Evolutionary conservation across 1,139 yeast species (phyloP), one percentile per base, ranked within the genome.

Genomic region (Nakaseomyces delphensis): DNA sequence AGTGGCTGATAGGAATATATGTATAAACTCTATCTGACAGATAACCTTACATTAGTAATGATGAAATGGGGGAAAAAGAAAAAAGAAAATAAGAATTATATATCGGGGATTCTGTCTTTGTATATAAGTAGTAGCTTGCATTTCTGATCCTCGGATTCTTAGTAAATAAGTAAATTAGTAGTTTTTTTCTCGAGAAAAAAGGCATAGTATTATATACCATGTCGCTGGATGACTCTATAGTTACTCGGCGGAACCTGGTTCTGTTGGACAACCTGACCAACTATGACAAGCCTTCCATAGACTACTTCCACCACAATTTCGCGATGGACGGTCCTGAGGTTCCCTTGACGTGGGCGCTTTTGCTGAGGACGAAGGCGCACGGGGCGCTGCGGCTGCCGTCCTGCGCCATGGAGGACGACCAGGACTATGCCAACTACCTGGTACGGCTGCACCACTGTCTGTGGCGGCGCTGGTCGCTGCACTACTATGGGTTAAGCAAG

Each of bases 401-500:
- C 33, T 53, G 57, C 38, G 50, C 56, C 13, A 43, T 43, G 11
- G 57, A 53, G 36, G 50, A 51, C 32, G 49, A 47, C 29, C 33
- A 39, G 3, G 57, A 50, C 40, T 53, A 53, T 33, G 45, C 46
- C 33, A 42, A 48, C 43, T 53, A 53, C 38, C 38, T 52, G 42
- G 45, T 50, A 36, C 43, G 57, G 24, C 39, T 54, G 38, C 54
- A 52, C 41, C 55, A 54, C 36, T 47, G 53, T 39, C 47, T 54
- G 13, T 54, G 57, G 57, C 47, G 57, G 35, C 48, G 57, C n/a
- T 52, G 56, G 53, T 52, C 52, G n/a, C 48, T 52, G 38, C 48
- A 50, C 20, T 47, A 48, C 25, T 46, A 38, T 40, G 41, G 43
- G n/a, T 28, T 48, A 9, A 40, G 38, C 3, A 38, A 37, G 27